A percentile compares a stretch with the other conserved stretches of the same genome.
These are phyloP conservation scores for Phytophthora sojae DNA, from an alignment of 352 stramenopile species.

Conservation along the genomic window DNA sequence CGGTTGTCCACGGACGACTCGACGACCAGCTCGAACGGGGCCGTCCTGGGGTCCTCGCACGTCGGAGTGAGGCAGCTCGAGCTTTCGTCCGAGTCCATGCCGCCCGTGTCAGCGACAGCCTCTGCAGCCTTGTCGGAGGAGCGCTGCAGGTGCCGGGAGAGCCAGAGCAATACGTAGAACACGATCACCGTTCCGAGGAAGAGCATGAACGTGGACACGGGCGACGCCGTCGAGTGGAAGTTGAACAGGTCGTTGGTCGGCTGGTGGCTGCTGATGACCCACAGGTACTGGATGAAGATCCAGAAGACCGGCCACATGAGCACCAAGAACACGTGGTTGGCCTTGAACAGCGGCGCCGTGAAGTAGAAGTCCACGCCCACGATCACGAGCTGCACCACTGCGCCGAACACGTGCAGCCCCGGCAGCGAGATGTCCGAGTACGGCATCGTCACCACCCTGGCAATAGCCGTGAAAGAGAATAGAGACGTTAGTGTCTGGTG, in stretches of 20 bases:
- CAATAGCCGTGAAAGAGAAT: not conserved
- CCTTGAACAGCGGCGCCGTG: conserved; percentile 64
- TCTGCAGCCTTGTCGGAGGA: conserved; percentile 35
- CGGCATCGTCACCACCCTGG: conserved; percentile 50
- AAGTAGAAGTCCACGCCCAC: conserved; percentile 68
- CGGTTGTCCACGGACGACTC: conserved; percentile 31
- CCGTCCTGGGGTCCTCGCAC: conserved; percentile 31
- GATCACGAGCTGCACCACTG: conserved; percentile 55
- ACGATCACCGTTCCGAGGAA: conserved; percentile 45
- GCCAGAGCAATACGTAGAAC: conserved; percentile 55
- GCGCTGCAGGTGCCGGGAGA: conserved; percentile 45
- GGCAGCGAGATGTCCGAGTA: conserved; percentile 42
- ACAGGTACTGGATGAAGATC: conserved; percentile 66
- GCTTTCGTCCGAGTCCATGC: conserved; percentile 35
- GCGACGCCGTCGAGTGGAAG: conserved; percentile 59
- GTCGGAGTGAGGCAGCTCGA: conserved; percentile 41
- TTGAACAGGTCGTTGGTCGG: conserved; percentile 63
- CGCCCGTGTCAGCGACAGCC: conserved; percentile 20
- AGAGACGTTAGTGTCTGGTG: not conserved
- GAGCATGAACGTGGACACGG: conserved; percentile 42
- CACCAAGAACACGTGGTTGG: conserved; percentile 68
- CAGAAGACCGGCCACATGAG: conserved; percentile 63
- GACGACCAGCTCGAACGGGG: conserved; percentile 58
- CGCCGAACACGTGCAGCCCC: conserved; percentile 41
- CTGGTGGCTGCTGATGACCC: conserved; percentile 64